Percentiles rank a stretch among this genome's conserved stretches.
Evolutionary conservation across 2,329 filamentous ascomycete genomes (phyloP).

Genomic region (Colletotrichum tamarilloi): DNA sequence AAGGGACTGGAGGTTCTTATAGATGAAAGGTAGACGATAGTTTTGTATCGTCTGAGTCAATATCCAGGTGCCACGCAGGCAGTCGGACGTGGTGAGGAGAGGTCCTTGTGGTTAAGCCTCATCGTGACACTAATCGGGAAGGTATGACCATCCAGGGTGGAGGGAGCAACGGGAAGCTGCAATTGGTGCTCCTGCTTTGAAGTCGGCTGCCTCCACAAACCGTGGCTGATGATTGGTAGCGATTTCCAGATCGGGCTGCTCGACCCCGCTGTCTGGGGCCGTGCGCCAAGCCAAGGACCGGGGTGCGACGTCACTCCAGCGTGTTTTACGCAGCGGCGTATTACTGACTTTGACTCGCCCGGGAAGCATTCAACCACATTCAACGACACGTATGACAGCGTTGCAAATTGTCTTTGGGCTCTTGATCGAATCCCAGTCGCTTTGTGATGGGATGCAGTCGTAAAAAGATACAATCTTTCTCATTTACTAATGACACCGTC

Average conservation of each 20-base stretch:
- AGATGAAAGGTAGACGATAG: too few species aligned
- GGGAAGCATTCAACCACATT: too few species aligned
- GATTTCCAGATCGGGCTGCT: neutral
- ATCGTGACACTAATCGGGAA: neutral
- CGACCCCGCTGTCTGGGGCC: neutral
- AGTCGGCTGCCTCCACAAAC: neutral
- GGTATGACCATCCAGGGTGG: neutral
- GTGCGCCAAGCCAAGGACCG: neutral
- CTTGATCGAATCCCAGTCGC: neutral
- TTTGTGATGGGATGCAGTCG: neutral
- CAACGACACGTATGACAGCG: too few species aligned
- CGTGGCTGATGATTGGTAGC: neutral
- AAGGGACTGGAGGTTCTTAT: neutral
- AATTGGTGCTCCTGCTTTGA: neutral
- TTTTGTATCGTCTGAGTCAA: neutral
- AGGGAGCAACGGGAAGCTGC: neutral
- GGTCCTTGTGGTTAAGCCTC: neutral
- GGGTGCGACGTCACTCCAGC: neutral
- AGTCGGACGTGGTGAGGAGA: neutral
- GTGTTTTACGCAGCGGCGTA: constrained; percentile 30
- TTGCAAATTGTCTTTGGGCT: too few species aligned
- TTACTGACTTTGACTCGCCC: neutral
- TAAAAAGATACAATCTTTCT: too few species aligned
- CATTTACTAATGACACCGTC: too few species aligned
- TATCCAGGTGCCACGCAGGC: neutral